Conservation (phyloP, 352 stramenopile species). For the Globisporangium nunn region DNA sequence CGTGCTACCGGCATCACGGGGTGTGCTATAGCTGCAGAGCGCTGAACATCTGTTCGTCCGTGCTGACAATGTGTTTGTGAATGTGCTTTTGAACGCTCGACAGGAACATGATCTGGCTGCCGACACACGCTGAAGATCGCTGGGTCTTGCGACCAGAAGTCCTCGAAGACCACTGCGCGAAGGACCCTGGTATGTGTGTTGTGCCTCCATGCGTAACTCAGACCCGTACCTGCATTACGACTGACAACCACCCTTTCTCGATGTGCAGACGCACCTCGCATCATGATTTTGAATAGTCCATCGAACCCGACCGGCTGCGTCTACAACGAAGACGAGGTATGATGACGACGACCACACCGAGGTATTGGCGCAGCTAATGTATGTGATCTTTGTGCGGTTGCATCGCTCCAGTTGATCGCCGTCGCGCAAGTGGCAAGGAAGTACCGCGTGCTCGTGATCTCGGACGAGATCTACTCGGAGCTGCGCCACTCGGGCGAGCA, state of each 20-base stretch:
- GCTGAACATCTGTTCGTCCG: neutral
- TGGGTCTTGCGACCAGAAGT: slow-evolving; percentile 78
- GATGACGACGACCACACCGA: neutral
- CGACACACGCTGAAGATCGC: slow-evolving; percentile 67
- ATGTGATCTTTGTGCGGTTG: neutral
- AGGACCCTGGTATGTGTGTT: slow-evolving; percentile 53
- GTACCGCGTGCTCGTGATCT: slow-evolving; percentile 86
- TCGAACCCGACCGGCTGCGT: slow-evolving; percentile 82
- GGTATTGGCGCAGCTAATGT: neutral
- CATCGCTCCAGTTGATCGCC: slow-evolving; percentile 20
- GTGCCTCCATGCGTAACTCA: neutral
- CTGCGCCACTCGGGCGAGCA: slow-evolving; percentile 68
- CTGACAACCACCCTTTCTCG: neutral
- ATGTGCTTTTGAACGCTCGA: neutral
- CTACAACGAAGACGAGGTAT: slow-evolving; percentile 71
- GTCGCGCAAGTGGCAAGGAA: slow-evolving; percentile 72
- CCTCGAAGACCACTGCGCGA: slow-evolving; percentile 70
- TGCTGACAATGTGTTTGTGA: slow-evolving; percentile 1
- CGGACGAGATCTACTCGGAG: slow-evolving; percentile 87
- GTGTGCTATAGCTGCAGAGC: neutral
- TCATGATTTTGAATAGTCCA: slow-evolving; percentile 83
- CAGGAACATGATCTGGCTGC: slow-evolving; percentile 87
- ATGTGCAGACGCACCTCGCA: slow-evolving; percentile 57
- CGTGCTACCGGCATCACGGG: slow-evolving; percentile 4
- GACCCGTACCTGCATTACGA: neutral